Percentiles rank a stretch among this genome's conserved stretches.
These are phyloP conservation scores for Monilinia fructigena DNA, from an alignment of 2,329 filamentous ascomycete genomes.

Conservation along the genomic window DNA sequence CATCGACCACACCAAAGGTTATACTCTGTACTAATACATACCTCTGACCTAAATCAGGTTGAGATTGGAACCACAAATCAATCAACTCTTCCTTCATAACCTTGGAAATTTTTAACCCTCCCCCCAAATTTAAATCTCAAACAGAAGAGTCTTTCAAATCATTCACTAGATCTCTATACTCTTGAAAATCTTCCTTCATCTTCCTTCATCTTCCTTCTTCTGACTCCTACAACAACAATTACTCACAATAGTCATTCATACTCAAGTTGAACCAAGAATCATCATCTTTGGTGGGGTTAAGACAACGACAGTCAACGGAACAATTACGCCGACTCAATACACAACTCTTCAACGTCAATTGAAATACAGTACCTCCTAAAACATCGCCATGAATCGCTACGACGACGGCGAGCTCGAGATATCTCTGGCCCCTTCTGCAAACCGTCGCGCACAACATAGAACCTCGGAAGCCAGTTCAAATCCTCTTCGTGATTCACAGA, in stretches of 20 bases:
- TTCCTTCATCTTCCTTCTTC: not conserved
- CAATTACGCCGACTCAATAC: slow-evolving; percentile 3
- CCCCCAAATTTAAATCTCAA: not conserved
- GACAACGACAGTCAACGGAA: slow-evolving; percentile 18
- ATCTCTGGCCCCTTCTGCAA: slow-evolving; percentile 64
- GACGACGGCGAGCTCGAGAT: slow-evolving; percentile 84
- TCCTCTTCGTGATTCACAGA: slow-evolving; percentile 30
- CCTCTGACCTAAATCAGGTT: not conserved
- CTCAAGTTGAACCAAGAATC: slow-evolving; percentile 7
- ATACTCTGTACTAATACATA: too few relatives aligned
- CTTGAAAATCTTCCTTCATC: not conserved
- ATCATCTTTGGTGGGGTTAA: slow-evolving; percentile 21
- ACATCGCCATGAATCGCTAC: slow-evolving; percentile 44
- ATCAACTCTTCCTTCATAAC: slow-evolving; percentile 1
- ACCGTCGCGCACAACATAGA: slow-evolving; percentile 51
- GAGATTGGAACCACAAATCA: slow-evolving; percentile 11
- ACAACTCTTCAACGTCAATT: slow-evolving; percentile 4
- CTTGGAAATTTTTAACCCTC: not conserved
- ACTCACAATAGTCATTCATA: slow-evolving; percentile 8
- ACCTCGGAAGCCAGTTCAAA: slow-evolving; percentile 38
- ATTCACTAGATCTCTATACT: not conserved
- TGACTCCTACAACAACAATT: slow-evolving; percentile 7
- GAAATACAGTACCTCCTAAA: not conserved
- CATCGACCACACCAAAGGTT: not conserved
- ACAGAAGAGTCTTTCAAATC: not conserved